Base-by-base conservation (phyloP, 192 early-diverging fungal genomes). In the Spinellus fusiger region DNA sequence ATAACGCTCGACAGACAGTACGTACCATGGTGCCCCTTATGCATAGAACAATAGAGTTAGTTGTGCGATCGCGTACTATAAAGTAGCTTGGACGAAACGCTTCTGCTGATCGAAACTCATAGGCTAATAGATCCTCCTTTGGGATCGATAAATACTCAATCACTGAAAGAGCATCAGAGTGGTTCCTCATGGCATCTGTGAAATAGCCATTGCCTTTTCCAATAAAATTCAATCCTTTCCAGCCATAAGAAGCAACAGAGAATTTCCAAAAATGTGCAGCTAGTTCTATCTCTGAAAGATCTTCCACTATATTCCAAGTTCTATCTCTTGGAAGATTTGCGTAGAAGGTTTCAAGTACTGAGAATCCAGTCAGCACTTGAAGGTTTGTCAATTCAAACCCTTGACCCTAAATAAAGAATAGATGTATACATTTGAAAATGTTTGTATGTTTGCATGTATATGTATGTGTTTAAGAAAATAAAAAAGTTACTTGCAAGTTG, bases 31-130 rank as follows among this genome's bases (percentile, higher is more conserved):
- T 87, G 4, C 89, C 89, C 29, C 89, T 80, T 26, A 90, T 86
- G 5, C 77, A 77, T 13, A 90, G 61, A 2, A 88, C 85, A 18
- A 90, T 78, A 0, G 86, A 81, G 55, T 84, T 76, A 40, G 81
- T 68, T 10, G 75, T 73, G 6, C 82, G 73, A 65, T 90, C 89
- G 20, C 82, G 73, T 1, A 85, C 82, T 8, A 91, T 78, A 70
- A 84, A 91, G 49, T 91, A 88, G 57, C 82, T 82, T 0, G 87
- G 87, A 20, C 82, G 76, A 48, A 91, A 89, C 12, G 88, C 81
- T 38, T 81, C 83, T 26, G 72, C 72, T 40, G 83, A 75, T 50
- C 82, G 72, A 61, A 91, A 85, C 60, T 89, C 86, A 63, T 86
- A 85, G 1, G 84, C 84, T 23, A 91, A 54, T 15, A 89, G 64